Conservation (phyloP, 257 asterid genomes). For the Apocynum venetum region DNA sequence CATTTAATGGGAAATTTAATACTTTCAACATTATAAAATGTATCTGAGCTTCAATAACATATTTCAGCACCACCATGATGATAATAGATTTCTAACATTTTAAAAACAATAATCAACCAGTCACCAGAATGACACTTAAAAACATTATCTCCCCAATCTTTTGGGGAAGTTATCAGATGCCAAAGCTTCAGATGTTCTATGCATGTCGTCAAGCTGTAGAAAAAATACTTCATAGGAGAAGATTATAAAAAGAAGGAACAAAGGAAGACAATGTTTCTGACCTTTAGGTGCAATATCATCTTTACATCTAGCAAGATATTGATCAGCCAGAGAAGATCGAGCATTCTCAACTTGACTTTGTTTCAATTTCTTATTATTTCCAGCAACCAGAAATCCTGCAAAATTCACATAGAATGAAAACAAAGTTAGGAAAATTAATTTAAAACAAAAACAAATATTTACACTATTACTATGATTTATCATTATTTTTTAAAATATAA, state of each 20-base stretch:
- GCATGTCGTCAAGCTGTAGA: not conserved
- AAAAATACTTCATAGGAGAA: not conserved
- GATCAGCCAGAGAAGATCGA: slow-evolving; percentile 23
- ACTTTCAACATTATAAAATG: not conserved
- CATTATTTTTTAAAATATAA: no score
- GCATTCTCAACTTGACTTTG: slow-evolving; percentile 25
- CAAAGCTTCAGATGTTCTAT: not conserved
- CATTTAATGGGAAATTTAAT: not conserved
- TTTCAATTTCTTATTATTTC: slow-evolving; percentile 23
- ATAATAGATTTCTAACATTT: not conserved
- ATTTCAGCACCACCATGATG: not conserved
- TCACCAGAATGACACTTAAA: not conserved
- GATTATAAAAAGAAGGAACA: slow-evolving; percentile 7
- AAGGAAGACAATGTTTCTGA: slow-evolving; percentile 17
- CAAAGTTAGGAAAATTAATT: no score
- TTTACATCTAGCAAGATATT: slow-evolving; percentile 16
- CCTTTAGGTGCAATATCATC: slow-evolving; percentile 36
- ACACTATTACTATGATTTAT: no score
- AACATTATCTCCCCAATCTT: not conserved
- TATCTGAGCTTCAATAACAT: not conserved
- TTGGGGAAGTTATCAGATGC: not conserved
- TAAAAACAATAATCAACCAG: not conserved
- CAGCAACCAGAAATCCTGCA: slow-evolving; percentile 16
- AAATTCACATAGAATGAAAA: not conserved
- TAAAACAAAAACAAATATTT: no score